Conservation (phyloP, 2,329 filamentous ascomycete genomes). For the Colletotrichum phormii region DNA sequence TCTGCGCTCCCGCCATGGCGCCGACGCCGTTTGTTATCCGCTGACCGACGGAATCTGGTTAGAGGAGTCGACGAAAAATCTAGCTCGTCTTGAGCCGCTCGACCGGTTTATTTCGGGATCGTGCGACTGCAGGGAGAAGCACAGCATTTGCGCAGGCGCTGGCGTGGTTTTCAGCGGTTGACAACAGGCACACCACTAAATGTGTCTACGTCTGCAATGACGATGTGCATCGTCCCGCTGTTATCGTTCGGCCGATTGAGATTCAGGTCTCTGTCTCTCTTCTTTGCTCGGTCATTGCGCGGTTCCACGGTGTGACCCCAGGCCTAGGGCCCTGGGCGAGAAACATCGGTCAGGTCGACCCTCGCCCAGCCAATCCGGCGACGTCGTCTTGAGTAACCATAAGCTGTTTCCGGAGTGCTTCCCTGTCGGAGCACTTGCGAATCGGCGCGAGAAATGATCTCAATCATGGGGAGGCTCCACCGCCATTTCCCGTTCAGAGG, state of each 20-base stretch:
- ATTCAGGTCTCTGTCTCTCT: conserved; percentile 10
- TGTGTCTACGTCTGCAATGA: conserved; percentile 9
- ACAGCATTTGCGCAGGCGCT: conserved; percentile 1
- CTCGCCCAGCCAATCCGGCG: conserved; percentile 13
- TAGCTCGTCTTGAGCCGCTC: conserved; percentile 7
- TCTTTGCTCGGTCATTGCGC: conserved; percentile 26
- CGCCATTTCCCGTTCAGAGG: conserved; percentile 26
- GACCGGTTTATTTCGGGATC: background rate
- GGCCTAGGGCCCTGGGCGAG: background rate
- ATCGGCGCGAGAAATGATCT: conserved; percentile 27
- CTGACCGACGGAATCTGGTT: background rate
- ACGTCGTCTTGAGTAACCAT: conserved; percentile 8
- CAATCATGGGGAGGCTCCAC: conserved; percentile 32
- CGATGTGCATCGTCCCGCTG: conserved; percentile 4
- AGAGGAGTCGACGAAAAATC: background rate
- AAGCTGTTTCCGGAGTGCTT: conserved; percentile 1
- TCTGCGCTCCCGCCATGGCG: conserved; percentile 24
- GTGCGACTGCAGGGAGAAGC: background rate
- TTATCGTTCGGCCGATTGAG: conserved; percentile 27
- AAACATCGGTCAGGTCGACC: conserved; percentile 16
- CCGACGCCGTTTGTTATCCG: conserved; percentile 29
- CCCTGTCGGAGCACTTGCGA: conserved; percentile 21
- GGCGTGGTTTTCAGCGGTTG: conserved; percentile 1
- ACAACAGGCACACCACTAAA: background rate
- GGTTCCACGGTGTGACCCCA: conserved; percentile 23